Conservation (phyloP, 345 rosid genomes). For the Microthlaspi erraticum region DNA sequence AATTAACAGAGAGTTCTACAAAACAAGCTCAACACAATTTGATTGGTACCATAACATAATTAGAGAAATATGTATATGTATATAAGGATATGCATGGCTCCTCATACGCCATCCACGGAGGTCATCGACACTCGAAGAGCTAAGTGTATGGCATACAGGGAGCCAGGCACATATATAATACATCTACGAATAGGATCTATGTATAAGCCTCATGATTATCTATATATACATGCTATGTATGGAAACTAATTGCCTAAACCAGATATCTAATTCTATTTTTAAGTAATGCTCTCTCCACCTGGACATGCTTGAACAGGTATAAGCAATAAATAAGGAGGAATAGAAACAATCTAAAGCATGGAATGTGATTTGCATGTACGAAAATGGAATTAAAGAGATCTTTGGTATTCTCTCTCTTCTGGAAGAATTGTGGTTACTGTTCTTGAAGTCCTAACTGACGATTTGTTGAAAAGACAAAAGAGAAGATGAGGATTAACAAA, state of each 20-base stretch:
- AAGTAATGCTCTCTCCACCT: conserved; percentile 28
- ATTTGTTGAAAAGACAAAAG: conserved; percentile 35
- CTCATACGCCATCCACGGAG: conserved; percentile 99
- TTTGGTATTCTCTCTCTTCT: conserved; percentile 30
- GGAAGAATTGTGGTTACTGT: conserved; percentile 28
- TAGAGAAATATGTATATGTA: neutral
- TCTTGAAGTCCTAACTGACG: conserved; percentile 30
- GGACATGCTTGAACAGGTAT: conserved; percentile 33
- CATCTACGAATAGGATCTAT: conserved; percentile 15
- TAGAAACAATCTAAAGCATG: conserved; percentile 19
- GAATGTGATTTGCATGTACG: conserved; percentile 36
- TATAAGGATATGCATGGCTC: conserved; percentile 88
- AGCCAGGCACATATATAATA: conserved; percentile 78
- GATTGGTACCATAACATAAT: conserved; percentile 23
- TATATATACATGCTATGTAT: conserved; percentile 23
- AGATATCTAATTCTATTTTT: conserved; percentile 15
- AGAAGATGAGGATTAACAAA: conserved; percentile 35
- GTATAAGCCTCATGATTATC: neutral
- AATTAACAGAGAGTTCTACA: conserved; percentile 19
- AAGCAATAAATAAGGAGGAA: conserved; percentile 26
- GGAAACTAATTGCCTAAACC: conserved; percentile 18
- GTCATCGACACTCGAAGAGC: conserved; percentile 68
- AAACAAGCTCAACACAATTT: conserved; percentile 17
- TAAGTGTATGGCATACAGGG: conserved; percentile 98
- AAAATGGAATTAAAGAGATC: conserved; percentile 28